A percentile compares a stretch with the other conserved stretches of the same genome.
Conservation (phyloP, 352 stramenopile species). For the Pythium grandisporangium region DNA sequence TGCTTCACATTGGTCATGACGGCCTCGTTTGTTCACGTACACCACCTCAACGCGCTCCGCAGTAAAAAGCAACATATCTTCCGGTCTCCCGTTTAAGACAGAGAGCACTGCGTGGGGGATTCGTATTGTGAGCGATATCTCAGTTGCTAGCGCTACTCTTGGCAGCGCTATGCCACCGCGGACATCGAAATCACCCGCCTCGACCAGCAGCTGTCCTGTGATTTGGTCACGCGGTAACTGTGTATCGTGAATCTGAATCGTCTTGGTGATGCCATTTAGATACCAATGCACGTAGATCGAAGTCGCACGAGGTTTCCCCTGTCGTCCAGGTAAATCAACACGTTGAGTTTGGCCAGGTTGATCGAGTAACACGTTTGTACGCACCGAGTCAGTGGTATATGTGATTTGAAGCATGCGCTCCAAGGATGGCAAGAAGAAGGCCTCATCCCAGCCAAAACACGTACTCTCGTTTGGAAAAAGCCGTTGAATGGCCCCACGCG, state of each 20-base stretch:
- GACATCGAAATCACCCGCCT: not conserved
- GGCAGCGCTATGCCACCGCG: not conserved
- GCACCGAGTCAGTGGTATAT: slow-evolving; percentile 30
- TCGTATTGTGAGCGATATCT: slow-evolving; percentile 42
- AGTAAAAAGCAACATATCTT: slow-evolving; percentile 70
- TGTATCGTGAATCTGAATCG: slow-evolving; percentile 63
- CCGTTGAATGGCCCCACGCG: slow-evolving; percentile 56
- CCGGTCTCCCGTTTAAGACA: slow-evolving; percentile 58
- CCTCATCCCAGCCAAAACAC: slow-evolving; percentile 84
- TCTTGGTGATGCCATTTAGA: slow-evolving; percentile 76
- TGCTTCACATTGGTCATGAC: slow-evolving; percentile 77
- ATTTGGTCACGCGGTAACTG: slow-evolving; percentile 52
- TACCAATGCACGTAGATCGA: slow-evolving; percentile 74
- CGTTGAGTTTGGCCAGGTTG: slow-evolving; percentile 54
- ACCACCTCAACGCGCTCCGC: slow-evolving; percentile 55
- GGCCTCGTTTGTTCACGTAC: slow-evolving; percentile 51
- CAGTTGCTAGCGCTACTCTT: too few species aligned
- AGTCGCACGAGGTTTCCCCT: too few species aligned
- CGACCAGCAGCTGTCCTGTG: slow-evolving; percentile 36
- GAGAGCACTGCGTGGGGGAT: slow-evolving; percentile 63
- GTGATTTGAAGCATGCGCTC: slow-evolving; percentile 54
- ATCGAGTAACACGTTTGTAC: slow-evolving; percentile 61
- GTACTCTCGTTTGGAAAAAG: slow-evolving; percentile 57
- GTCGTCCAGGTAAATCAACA: slow-evolving; percentile 55
- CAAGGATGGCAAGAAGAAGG: slow-evolving; percentile 59